Evolutionary conservation across 352 stramenopile genomes (phyloP), one percentile per base, ranked within the genome.

Genomic region (Phytophthora pisi): DNA sequence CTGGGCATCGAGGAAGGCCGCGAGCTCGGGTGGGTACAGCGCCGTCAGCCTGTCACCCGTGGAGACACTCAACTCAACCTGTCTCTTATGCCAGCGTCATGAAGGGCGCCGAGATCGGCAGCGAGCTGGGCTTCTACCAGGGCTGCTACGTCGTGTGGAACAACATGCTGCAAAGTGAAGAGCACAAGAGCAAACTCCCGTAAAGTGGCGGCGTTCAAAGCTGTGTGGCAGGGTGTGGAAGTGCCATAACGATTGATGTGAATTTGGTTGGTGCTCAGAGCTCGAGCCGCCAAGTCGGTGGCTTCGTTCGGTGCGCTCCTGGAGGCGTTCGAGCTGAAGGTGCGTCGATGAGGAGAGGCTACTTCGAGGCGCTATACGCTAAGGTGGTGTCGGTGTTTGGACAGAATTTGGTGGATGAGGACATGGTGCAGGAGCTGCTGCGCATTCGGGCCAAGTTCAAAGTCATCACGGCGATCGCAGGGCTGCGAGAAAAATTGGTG

Each of bases 381-480:
- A 13, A 51, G 57, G 10, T 40, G 5, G 24, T 61, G 30, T 31
- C 52, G 24, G 18, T 31, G n/a, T 57, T 52, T 38, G 11, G 13
- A 36, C 34, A 95, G 87, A 95, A 95, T 57, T 70, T 88, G 31
- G 71, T 93, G 67, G 81, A 93, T 53, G 84, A 93, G 51, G 86
- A 92, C 62, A 86, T 95, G 47, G 64, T 92, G 49, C 74, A 84
- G 57, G 75, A 86, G 30, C 56, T 95, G 66, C 84, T 90, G 36
- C 70, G 74, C 26, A 91, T 95, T 34, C 82, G 85, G 24, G 88
- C 88, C 59, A 95, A 95, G 57, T 92, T 93, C 60, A 95, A 95
- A 51, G 75, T 93, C 26, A 89, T 93, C 51, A 88, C 75, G 18
- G 73, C 84, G 30, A 76, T 91, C 46, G 51, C 89, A 16, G 80